Percentiles rank a stretch among this genome's conserved stretches.
Evolutionary conservation across 108 stramenopile species (phyloP).

Genomic region (Nitzschia inconspicua): DNA sequence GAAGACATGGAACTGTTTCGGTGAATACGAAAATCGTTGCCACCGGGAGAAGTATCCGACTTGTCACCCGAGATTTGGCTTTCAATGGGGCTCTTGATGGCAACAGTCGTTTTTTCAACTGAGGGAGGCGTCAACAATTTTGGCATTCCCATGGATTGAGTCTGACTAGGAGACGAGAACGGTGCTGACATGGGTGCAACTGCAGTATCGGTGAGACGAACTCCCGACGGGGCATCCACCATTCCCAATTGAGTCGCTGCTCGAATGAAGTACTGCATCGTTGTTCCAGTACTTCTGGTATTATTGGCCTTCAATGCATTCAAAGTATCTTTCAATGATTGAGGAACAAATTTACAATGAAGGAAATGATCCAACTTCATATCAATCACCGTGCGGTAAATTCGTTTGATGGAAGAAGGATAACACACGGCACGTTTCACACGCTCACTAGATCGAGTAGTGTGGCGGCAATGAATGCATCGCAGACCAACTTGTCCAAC

Average conservation of each 20-base stretch:
- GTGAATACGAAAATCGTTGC: slow-evolving; percentile 7
- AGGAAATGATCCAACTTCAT: slow-evolving; percentile 91
- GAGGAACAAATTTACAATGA: slow-evolving; percentile 79
- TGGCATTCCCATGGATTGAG: not conserved
- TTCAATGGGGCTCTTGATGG: not conserved
- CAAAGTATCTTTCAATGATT: slow-evolving; percentile 54
- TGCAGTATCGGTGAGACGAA: slow-evolving; percentile 35
- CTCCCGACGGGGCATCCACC: slow-evolving; percentile 69
- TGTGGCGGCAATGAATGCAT: slow-evolving; percentile 82
- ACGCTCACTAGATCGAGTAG: slow-evolving; percentile 57
- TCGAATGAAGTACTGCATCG: slow-evolving; percentile 87
- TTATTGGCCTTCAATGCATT: slow-evolving; percentile 67
- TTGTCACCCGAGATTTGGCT: not conserved
- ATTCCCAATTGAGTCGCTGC: slow-evolving; percentile 75
- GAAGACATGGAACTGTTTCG: slow-evolving; percentile 23
- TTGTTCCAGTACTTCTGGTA: slow-evolving; percentile 85
- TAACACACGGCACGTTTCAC: slow-evolving; percentile 91
- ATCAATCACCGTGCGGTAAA: slow-evolving; percentile 89
- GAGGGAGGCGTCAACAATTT: slow-evolving; percentile 8
- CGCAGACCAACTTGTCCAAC: slow-evolving; percentile 87
- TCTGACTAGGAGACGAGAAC: not conserved
- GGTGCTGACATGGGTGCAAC: not conserved
- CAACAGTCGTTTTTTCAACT: not conserved
- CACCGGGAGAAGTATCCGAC: not conserved
- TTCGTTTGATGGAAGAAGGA: slow-evolving; percentile 82